Conservation (phyloP, 805 yeast species). For the Lachancea cidri region DNA sequence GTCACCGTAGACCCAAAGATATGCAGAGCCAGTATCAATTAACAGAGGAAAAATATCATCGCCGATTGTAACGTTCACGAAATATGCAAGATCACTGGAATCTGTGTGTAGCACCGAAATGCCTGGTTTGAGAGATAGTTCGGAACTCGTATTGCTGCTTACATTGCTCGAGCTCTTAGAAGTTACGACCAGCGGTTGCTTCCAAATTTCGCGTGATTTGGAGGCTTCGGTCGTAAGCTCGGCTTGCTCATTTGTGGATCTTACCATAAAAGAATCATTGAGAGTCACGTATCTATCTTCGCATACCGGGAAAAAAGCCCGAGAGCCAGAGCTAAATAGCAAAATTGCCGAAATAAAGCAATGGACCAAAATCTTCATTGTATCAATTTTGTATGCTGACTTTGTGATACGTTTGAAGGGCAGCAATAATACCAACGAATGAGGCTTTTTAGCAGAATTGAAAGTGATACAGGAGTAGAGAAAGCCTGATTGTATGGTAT, state of each 20-base stretch:
- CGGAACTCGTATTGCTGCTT: conserved; percentile 12
- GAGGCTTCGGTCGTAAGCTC: not conserved
- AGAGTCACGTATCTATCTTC: conserved; percentile 2
- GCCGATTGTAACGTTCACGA: conserved; percentile 37
- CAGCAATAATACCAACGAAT: too few relatives aligned
- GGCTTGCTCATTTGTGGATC: not conserved
- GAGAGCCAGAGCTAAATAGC: not conserved
- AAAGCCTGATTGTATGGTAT: too few relatives aligned
- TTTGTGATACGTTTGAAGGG: too few relatives aligned
- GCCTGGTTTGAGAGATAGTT: conserved; percentile 20
- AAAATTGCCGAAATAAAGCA: not conserved
- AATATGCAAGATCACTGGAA: conserved; percentile 33
- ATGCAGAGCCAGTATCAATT: conserved; percentile 62
- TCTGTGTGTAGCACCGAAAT: conserved; percentile 27
- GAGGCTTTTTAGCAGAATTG: too few relatives aligned
- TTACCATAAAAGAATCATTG: not conserved
- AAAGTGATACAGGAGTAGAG: too few relatives aligned
- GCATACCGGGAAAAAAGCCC: conserved; percentile 3
- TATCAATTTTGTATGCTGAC: too few relatives aligned
- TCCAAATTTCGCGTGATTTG: not conserved
- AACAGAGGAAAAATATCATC: conserved; percentile 45
- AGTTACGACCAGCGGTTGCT: not conserved
- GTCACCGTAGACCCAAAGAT: conserved; percentile 56
- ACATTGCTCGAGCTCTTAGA: not conserved
- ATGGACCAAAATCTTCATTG: not conserved